phyloP scores from a whole-genome alignment of 2,329 filamentous ascomycete genomes.

The Fusarium avenaceum region DNA sequence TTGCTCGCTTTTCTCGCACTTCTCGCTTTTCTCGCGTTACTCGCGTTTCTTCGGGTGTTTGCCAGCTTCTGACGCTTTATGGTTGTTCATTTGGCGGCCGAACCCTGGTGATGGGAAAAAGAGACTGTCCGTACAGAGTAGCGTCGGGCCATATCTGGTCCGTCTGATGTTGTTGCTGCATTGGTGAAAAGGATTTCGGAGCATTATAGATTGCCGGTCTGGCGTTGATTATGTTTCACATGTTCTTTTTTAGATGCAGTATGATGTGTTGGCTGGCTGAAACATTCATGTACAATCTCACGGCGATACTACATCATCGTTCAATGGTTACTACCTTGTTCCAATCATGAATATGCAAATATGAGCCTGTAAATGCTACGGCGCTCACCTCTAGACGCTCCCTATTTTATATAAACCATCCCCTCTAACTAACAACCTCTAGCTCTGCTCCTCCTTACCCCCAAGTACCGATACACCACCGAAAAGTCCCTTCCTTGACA shows the following conservation, averaged over 20 bases:
- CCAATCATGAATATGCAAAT: no score
- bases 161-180: slow-evolving; percentile 9
- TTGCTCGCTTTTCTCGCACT: slow-evolving; percentile 25
- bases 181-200: slow-evolving; percentile 30
- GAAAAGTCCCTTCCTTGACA: slow-evolving; percentile 83
- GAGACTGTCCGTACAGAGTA: not conserved
- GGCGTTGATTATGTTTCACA: not conserved
- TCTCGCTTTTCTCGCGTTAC: slow-evolving; percentile 27
- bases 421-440: not conserved
- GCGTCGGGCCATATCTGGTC: slow-evolving; percentile 24
- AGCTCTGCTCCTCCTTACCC: slow-evolving; percentile 61
- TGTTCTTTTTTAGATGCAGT: no score
- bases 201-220: slow-evolving; percentile 28
- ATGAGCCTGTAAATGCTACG: no score
- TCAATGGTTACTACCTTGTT: no score
- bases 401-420: slow-evolving; percentile 2
- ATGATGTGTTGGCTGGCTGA: no score
- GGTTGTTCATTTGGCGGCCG: slow-evolving; percentile 33
- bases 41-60: slow-evolving; percentile 20
- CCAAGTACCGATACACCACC: slow-evolving; percentile 81
- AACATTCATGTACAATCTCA: no score
- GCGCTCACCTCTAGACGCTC: not conserved
- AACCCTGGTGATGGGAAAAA: slow-evolving; percentile 28
- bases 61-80: not conserved
- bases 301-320: no score